Percentiles rank a stretch among this genome's conserved stretches.
Evolutionary conservation across 495 filamentous ascomycete genomes (phyloP).

Genomic region (Penicillium pancosmium): DNA sequence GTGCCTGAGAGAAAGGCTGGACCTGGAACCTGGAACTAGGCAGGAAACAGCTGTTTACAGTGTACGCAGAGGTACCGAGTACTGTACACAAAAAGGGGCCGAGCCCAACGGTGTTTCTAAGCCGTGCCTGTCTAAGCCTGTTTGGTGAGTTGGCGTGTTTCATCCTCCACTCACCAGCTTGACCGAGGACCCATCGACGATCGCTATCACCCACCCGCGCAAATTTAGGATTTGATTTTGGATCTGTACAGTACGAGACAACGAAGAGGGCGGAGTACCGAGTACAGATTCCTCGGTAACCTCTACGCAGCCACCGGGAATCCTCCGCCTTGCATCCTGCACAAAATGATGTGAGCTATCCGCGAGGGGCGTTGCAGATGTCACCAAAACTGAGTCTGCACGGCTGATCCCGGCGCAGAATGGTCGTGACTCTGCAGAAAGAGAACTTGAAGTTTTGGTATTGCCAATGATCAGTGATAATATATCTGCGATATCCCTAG

Average conservation of each 20-base stretch:
- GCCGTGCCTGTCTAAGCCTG: constrained; percentile 1
- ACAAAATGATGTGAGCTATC: constrained; percentile 18
- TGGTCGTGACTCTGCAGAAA: no score
- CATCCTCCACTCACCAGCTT: constrained; percentile 16
- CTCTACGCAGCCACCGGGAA: not conserved
- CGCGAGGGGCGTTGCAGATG: not conserved
- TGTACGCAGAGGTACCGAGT: not conserved
- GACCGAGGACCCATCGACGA: constrained; percentile 23
- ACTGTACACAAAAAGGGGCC: not conserved
- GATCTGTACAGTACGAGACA: not conserved
- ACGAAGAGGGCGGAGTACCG: not conserved
- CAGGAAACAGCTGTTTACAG: not conserved
- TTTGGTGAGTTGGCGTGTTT: constrained; percentile 14
- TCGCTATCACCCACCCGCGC: constrained; percentile 29
- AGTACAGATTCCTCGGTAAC: no score
- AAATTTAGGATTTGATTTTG: not conserved
- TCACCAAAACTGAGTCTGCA: not conserved
- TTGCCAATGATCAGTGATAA: no score
- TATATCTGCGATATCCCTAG: no score
- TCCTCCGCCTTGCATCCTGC: constrained; percentile 21
- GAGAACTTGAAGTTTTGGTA: no score
- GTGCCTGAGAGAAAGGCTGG: constrained; percentile 2
- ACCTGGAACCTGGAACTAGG: not conserved
- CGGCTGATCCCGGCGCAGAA: no score
- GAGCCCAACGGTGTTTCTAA: not conserved